Base-by-base conservation (phyloP, 2,329 filamentous ascomycete species). In the Beauveria sp. region DNA sequence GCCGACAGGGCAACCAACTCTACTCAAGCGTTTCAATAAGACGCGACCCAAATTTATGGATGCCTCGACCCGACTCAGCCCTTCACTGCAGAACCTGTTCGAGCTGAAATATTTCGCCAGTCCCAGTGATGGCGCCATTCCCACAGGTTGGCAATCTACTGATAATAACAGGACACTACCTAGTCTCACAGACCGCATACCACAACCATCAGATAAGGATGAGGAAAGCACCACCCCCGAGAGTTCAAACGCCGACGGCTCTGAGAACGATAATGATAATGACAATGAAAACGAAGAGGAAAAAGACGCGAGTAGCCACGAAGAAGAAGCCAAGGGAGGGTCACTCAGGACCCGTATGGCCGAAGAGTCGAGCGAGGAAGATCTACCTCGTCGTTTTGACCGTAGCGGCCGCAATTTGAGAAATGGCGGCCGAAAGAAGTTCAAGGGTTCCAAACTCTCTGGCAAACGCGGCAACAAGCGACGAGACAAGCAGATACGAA, bases 71-170 rank as follows among this genome's bases (percentile, higher is more conserved):
- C 87, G 84, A 65, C 82, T 98, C 26, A 82, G 84, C 1, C 76
- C 83, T 1, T 75, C 79, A 22, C 78, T 90, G 45, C 88, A 87
- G 69, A 87, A 85, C 62, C 76, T 97, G 18, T 98, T 98, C 70
- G 85, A 89, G 16, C 76, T 96, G 66, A 86, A 86, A 70, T 89
- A 89, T 69, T 85, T 88, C 64, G 73, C 76, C 24, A 82, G 82
- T 59, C 64, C 66, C 9, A 74, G 75, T 1, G 81, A 81, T 24
- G 83, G 86, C 26, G 74, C 80, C 22, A 78, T 96, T 12, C 88
- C 90, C 0, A 87, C 85, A 3, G 90, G 89, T 1, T 93, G 87
- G 83, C 83, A 83, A 24, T 76, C 76, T 2, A 75, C 89, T 2
- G 82, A 86, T 18, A 82, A 87, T 20, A 80, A 79, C 31, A 84